Evolutionary conservation across 108 stramenopile genomes (phyloP), one percentile per base, ranked within the genome.

Genomic region (Nitzschia palea): DNA sequence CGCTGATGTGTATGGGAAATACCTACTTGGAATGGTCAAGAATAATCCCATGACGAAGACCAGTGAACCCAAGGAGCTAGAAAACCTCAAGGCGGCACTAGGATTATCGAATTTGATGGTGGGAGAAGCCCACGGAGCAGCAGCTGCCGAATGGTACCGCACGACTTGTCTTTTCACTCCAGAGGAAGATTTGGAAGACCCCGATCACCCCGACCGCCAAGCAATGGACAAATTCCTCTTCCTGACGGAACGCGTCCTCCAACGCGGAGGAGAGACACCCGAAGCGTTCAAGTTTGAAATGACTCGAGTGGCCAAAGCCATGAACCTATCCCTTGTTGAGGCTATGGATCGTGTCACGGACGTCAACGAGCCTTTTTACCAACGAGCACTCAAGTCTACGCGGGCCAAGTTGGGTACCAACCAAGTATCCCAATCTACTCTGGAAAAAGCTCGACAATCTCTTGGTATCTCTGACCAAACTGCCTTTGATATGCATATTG

Each of bases 231-330:
- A 93, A 62, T 74, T 93, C 44, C 44, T 93, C 15, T 95, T 89
- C 64, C 65, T 95, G 71, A 80, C 80, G 18, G 90, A 93, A 29
- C 80, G 94, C 44, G 77, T 86, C 0, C 78, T 95, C 54, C 59
- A 55, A 9, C 74, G 82, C 65, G 86, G 75, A 9, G 78, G 76
- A 17, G 93, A 94, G 73, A 91, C 89, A 12, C 76, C 85, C 8
- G 89, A 91, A 62, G 91, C 89, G n/a, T 84, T 83, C 51, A 71
- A 62, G 25, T 95, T 86, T 78, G 94, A 95, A 67, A 83, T 93
- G 76, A 78, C 76, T 14, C 76, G 94, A 12, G 73, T 90, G 15
- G 81, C 84, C 48, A 87, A 88, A 60, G 79, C 84, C 1, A 65
- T 93, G 58, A 80, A 80, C 2, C 61, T 87, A 25, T 50, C 66